Evolutionary conservation across 208 protist species (phyloP), one percentile per base, ranked within the genome.

Genomic region (Leishmania mexicana): DNA sequence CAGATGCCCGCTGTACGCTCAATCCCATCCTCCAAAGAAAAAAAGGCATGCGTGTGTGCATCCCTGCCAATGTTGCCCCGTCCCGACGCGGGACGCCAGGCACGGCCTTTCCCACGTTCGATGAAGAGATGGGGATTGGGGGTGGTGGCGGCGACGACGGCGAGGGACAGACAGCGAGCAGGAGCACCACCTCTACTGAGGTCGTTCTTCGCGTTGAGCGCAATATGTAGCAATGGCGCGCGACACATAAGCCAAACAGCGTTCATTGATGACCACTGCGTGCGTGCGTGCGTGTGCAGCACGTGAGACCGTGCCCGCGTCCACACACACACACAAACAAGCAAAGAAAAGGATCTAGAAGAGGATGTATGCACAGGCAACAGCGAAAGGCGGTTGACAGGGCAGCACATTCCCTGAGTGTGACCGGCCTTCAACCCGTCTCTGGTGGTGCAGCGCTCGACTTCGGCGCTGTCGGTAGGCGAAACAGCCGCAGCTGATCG

Each of bases 401-500:
- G 28, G 7, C 58, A 64, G 28, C 58, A 64, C 28, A 3, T 64
- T 35, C 58, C 58, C 24, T 64, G 58, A 64, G 28, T 10, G 31
- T 35, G 31, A 35, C 31, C 19, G 19, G 7, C 67, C 21, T 4
- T 53, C 70, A 74, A 13, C 28, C 24, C 28, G 19, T n/a, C 17
- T n/a, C n/a, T 54, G 74, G 35, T 64, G 75, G 21, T 68, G 57
- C 75, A 4, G 40, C 24, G 21, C 40, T 49, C 67, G 42, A 42
- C 47, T 60, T 51, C 0, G 74, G 57, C 51, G 60, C 38, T 19
- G 72, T 1, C 1, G 83, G 78, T 28, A 86, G 64, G 28, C 68
- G 53, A 31, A 86, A 86, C 24, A 86, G 78, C 1, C 72, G 74
- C 47, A 86, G 31, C 38, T 83, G 78, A 11, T 76, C 57, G 1